A percentile compares a stretch with the other conserved stretches of the same genome.
These are phyloP conservation scores for Closterium sp. DNA, from an alignment of 139 green algal genomes.

Conservation along the genomic window DNA sequence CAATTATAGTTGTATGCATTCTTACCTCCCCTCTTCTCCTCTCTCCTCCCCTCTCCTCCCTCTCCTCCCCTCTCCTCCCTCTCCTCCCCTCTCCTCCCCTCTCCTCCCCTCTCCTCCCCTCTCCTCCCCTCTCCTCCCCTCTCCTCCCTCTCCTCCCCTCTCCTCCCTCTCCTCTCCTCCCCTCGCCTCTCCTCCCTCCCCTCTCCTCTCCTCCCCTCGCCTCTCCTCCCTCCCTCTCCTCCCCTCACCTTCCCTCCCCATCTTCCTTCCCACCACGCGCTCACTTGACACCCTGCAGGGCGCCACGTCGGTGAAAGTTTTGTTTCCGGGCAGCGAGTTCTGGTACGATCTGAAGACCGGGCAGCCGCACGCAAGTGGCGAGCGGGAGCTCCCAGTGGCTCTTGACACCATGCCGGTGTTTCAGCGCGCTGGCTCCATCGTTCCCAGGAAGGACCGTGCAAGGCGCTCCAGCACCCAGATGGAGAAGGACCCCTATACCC, in stretches of 20 bases:
- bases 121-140: neutral
- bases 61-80: too few species aligned
- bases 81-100: neutral
- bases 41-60: too few species aligned
- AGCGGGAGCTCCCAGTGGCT: slow-evolving; percentile 53
- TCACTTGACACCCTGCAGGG: neutral
- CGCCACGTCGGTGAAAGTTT: slow-evolving; percentile 18
- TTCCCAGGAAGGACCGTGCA: slow-evolving; percentile 76
- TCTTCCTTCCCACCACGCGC: neutral
- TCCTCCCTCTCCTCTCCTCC: neutral
- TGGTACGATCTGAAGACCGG: slow-evolving; percentile 59
- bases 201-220: too few species aligned
- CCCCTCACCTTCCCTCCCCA: neutral
- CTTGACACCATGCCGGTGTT: slow-evolving; percentile 67
- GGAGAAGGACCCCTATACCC: slow-evolving; percentile 70
- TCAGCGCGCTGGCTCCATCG: slow-evolving; percentile 76
- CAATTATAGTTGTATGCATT: too few species aligned
- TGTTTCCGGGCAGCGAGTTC: slow-evolving; percentile 44
- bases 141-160: neutral
- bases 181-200: neutral
- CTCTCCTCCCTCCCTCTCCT: neutral
- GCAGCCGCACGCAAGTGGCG: neutral
- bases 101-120: neutral
- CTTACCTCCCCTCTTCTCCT: too few species aligned
- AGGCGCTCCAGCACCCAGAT: slow-evolving; percentile 69